Evolutionary conservation across 352 stramenopile species (phyloP).

Genomic region (Pythium brassicae): DNA sequence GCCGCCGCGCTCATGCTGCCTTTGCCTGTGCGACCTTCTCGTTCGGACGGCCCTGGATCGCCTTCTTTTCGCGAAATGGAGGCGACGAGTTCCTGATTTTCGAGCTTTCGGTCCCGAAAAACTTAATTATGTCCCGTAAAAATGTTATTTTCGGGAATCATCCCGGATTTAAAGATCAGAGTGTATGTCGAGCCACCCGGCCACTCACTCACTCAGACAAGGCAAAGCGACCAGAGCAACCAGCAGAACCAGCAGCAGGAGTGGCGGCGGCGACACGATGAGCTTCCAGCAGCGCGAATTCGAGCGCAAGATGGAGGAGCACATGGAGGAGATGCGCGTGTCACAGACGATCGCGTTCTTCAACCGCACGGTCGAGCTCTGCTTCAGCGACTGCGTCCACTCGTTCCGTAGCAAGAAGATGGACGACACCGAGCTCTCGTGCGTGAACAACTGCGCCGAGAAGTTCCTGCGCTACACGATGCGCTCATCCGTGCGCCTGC

Average conservation of each 20-base stretch:
- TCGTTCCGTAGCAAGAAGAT: constrained; percentile 90
- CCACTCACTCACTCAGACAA: constrained; percentile 9
- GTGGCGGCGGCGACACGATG: constrained; percentile 24
- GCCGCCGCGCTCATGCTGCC: constrained; percentile 54
- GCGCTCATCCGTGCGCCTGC: constrained; percentile 83
- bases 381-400: constrained; percentile 88
- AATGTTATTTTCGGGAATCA: constrained; percentile 6
- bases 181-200: background rate
- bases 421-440: constrained; percentile 86
- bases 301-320: constrained; percentile 88
- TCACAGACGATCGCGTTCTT: constrained; percentile 88
- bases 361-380: constrained; percentile 87
- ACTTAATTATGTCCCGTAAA: background rate
- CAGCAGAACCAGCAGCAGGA: background rate
- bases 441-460: constrained; percentile 85
- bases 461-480: constrained; percentile 91
- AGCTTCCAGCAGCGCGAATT: constrained; percentile 71
- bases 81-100: background rate
- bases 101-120: background rate
- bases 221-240: background rate
- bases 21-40: background rate
- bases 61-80: too few relatives aligned
- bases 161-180: background rate
- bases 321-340: constrained; percentile 89
- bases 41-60: background rate